Evolutionary conservation across 179 eudicot genomes (phyloP), one percentile per base, ranked within the genome.

Genomic region (Spinacia oleracea): DNA sequence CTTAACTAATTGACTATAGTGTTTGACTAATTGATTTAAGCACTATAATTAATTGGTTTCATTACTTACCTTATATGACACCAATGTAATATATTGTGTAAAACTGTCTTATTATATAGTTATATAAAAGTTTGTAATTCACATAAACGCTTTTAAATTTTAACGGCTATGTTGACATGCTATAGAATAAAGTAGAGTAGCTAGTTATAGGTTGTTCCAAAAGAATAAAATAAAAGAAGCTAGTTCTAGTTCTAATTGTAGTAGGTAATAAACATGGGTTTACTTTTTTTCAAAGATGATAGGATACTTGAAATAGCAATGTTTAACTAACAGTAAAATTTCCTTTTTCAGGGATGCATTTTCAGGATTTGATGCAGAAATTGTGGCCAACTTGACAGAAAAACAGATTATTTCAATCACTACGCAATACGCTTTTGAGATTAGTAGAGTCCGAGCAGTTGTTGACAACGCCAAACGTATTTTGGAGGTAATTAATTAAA

Each of bases 381-480:
- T 45, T 25, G 86, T 84, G 50, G 84, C 78, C 31, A 81, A 78
- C 75, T 64, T 81, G 5, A 78, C 74, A 14, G 86, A 81, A 81
- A 84, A 84, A 77, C 84, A 81, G 38, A 81, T 84, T 29, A 81
- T 31, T 5, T 46, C 79, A 70, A 77, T 77, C 35, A 76, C 81
- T 73, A 27, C 51, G 31, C 78, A 79, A 42, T 82, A 79, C 58
- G 73, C 70, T 68, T 75, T 85, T 77, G 87, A 85, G 8, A 66
- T 81, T 16, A 74, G 81, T 20, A 23, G 74, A 73, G 84, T 82
- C 5, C 85, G 87, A 76, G 87, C 79, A 1, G 83, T 82, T 3
- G 83, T 85, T 34, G 87, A 85, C 64, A 82, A 85, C 80, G 83
- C 85, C 10, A 73, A 56, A n/a, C 50, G 85, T 23, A 82, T 82